Evolutionary conservation across 2,329 filamentous ascomycete genomes (phyloP).

Genomic region (Pestalotiopsis sp.): DNA sequence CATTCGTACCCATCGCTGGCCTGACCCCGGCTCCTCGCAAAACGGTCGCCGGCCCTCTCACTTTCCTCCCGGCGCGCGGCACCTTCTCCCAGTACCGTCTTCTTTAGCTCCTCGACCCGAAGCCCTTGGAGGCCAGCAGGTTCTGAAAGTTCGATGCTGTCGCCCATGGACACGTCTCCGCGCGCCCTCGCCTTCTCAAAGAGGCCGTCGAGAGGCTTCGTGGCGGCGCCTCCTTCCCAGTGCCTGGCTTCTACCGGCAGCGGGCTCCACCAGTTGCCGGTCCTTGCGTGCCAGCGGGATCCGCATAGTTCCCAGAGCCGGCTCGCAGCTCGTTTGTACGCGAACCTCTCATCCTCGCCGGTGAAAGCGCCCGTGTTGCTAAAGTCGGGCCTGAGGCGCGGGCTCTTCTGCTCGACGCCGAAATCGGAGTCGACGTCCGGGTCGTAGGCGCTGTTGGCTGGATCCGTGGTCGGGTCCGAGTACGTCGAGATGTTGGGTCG

Average conservation of each 20-base stretch:
- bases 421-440: slow-evolving; percentile 62
- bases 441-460: slow-evolving; percentile 50
- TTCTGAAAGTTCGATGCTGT: slow-evolving; percentile 43
- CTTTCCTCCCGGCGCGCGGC: background rate
- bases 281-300: slow-evolving; percentile 68
- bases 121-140: slow-evolving; percentile 43
- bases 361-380: slow-evolving; percentile 69
- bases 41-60: slow-evolving; percentile 1
- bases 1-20: slow-evolving; percentile 10
- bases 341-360: slow-evolving; percentile 81
- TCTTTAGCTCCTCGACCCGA: slow-evolving; percentile 32
- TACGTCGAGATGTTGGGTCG: slow-evolving; percentile 77
- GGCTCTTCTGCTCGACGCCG: slow-evolving; percentile 35
- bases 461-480: slow-evolving; percentile 34
- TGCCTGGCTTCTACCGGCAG: slow-evolving; percentile 63
- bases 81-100: slow-evolving; percentile 15
- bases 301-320: slow-evolving; percentile 85
- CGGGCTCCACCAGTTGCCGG: slow-evolving; percentile 70
- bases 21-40: background rate
- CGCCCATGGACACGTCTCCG: slow-evolving; percentile 42
- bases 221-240: slow-evolving; percentile 56
- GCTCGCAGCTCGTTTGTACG: slow-evolving; percentile 75
- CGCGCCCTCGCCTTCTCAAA: slow-evolving; percentile 20
- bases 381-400: slow-evolving; percentile 59
- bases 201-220: slow-evolving; percentile 16